phyloP scores from a whole-genome alignment of 768 basidiomycete genomes.

The Coprinellus micaceus region DNA sequence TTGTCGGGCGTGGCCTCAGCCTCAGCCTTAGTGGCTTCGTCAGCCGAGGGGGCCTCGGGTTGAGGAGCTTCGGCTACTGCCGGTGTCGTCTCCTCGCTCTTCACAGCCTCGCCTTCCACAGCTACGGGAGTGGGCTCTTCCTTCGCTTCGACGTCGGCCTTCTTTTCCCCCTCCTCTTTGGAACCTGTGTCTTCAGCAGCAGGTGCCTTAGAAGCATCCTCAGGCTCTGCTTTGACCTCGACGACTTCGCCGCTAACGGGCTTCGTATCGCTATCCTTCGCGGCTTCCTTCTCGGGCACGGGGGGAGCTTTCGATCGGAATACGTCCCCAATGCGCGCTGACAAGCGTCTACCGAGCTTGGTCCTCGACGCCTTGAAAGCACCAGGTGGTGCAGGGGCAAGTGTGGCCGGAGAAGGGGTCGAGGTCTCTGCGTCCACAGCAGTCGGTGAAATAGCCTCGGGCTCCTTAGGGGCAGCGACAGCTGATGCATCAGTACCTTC shows the following conservation, averaged over 20 bases:
- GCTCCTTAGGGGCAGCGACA: too few species aligned
- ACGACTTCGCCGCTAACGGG: too few species aligned
- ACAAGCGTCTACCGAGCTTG: slow-evolving; percentile 7
- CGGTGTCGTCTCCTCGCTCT: background rate
- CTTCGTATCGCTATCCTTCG: background rate
- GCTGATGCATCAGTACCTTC: too few species aligned
- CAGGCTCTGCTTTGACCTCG: background rate
- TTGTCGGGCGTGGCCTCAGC: background rate
- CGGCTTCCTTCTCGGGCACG: background rate
- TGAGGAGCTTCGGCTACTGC: background rate
- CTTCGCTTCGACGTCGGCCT: background rate
- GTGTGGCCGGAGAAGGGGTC: background rate
- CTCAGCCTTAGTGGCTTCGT: background rate
- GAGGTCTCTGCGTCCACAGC: background rate
- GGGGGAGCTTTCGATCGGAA: background rate
- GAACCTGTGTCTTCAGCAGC: too few species aligned
- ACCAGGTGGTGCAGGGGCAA: background rate
- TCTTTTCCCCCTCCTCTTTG: background rate
- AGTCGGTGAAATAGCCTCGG: background rate
- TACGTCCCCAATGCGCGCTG: slow-evolving; percentile 6
- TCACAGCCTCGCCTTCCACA: background rate
- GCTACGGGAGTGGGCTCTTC: background rate
- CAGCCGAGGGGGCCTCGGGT: background rate
- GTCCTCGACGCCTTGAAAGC: background rate
- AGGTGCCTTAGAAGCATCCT: background rate